Conservation (phyloP, 2,329 filamentous ascomycete species). For the Tolypocladium album region DNA sequence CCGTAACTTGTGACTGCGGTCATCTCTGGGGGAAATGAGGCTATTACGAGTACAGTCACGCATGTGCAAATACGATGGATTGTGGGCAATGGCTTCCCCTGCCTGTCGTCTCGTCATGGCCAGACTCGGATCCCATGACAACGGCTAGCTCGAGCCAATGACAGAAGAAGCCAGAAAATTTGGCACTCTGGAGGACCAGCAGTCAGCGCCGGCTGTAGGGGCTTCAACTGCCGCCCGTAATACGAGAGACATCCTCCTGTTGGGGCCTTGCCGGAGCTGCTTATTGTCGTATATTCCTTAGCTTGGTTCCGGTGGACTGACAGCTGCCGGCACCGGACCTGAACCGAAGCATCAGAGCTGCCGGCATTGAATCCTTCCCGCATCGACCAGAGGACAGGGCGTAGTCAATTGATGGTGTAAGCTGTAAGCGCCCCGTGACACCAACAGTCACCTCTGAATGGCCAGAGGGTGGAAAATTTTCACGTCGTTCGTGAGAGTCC, state of each 20-base stretch:
- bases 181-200: background rate
- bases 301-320: background rate
- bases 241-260: background rate
- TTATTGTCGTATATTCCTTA: too few species aligned
- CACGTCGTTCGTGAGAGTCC: too few species aligned
- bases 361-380: background rate
- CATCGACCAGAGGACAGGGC: too few species aligned
- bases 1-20: background rate
- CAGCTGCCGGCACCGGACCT: background rate
- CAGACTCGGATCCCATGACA: background rate
- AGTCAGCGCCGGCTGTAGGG: background rate
- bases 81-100: background rate
- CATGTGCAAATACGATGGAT: background rate
- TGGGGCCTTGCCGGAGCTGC: background rate
- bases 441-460: too few species aligned
- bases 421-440: too few species aligned
- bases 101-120: background rate
- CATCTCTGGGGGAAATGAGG: background rate
- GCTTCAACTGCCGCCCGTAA: background rate
- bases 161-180: background rate
- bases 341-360: too few species aligned
- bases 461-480: too few species aligned
- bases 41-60: background rate
- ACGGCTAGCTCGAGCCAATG: background rate
- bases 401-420: too few species aligned